These are phyloP conservation scores for Sporisorium scitamineum DNA, from an alignment of 1,284 basidiomycete species.

Conservation along the genomic window DNA sequence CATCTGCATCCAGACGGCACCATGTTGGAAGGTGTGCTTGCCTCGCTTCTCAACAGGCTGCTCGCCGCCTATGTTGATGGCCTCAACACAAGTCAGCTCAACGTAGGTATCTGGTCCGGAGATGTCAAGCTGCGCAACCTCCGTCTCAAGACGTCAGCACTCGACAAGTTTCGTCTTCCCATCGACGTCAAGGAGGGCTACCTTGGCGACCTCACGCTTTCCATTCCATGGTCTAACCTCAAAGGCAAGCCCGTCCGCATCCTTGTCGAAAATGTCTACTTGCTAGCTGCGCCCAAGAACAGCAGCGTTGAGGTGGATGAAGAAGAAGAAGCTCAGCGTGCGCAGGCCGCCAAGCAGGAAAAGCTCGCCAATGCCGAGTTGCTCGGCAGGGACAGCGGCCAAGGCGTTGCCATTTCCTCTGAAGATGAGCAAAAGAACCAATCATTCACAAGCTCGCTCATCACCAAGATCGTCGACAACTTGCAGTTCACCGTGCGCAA, in stretches of 20 bases:
- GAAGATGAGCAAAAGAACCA: slow-evolving; percentile 81
- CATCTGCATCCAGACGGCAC: background rate
- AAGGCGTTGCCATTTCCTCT: slow-evolving; percentile 58
- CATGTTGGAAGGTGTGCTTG: slow-evolving; percentile 69
- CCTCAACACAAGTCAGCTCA: slow-evolving; percentile 92
- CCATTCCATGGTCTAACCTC: slow-evolving; percentile 94
- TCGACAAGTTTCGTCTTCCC: slow-evolving; percentile 96
- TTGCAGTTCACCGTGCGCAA: slow-evolving; percentile 85
- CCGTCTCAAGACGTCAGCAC: slow-evolving; percentile 89
- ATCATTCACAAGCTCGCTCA: slow-evolving; percentile 84
- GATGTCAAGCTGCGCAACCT: slow-evolving; percentile 82
- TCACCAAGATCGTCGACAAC: slow-evolving; percentile 94
- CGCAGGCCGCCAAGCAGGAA: slow-evolving; percentile 88
- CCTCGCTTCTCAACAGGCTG: slow-evolving; percentile 77
- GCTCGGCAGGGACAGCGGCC: slow-evolving; percentile 70
- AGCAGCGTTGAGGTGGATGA: slow-evolving; percentile 79
- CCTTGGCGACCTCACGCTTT: slow-evolving; percentile 90
- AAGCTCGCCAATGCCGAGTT: slow-evolving; percentile 89
- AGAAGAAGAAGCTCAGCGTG: slow-evolving; percentile 84
- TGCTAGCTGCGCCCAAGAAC: slow-evolving; percentile 88
- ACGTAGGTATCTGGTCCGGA: slow-evolving; percentile 94
- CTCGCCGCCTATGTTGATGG: slow-evolving; percentile 97
- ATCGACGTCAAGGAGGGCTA: slow-evolving; percentile 94
- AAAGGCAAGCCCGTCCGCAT: slow-evolving; percentile 93
- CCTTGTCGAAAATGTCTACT: slow-evolving; percentile 91